phyloP scores from a whole-genome alignment of 768 basidiomycete genomes.

The Tylopilus vinaceipallidus region DNA sequence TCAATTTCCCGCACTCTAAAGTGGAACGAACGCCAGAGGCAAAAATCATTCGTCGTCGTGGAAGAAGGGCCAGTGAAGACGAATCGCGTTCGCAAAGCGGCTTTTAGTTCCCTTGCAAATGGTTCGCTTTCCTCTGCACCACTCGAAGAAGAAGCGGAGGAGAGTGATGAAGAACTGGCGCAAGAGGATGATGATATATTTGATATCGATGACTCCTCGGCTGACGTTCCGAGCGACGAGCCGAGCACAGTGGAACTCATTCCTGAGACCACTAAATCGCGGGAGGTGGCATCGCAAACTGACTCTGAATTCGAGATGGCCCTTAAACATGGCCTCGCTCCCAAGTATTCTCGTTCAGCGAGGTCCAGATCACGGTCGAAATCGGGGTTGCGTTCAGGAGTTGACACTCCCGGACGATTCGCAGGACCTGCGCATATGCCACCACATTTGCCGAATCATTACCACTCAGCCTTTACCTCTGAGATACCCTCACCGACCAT shows the following conservation, averaged over 20 bases:
- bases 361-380: slow-evolving; percentile 34
- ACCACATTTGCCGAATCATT: slow-evolving; percentile 29
- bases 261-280: slow-evolving; percentile 29
- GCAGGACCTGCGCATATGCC: slow-evolving; percentile 51
- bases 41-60: slow-evolving; percentile 98
- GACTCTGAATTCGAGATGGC: slow-evolving; percentile 31
- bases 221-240: slow-evolving; percentile 39
- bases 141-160: slow-evolving; percentile 44
- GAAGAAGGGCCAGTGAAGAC: slow-evolving; percentile 73
- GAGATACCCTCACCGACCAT: slow-evolving; percentile 33
- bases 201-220: slow-evolving; percentile 91
- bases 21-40: slow-evolving; percentile 98
- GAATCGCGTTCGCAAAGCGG: slow-evolving; percentile 22
- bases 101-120: slow-evolving; percentile 5
- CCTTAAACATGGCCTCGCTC: slow-evolving; percentile 31
- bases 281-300: slow-evolving; percentile 24
- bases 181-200: slow-evolving; percentile 78
- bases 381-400: slow-evolving; percentile 50
- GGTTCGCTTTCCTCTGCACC: slow-evolving; percentile 16
- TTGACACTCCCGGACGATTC: slow-evolving; percentile 63
- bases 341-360: slow-evolving; percentile 25
- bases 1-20: slow-evolving; percentile 94
- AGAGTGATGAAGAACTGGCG: slow-evolving; percentile 38
- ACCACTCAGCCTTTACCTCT: slow-evolving; percentile 31
- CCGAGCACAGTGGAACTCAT: slow-evolving; percentile 13